Evolutionary conservation across 257 asterid genomes (phyloP).

Genomic region (Thymus mandschuricus): DNA sequence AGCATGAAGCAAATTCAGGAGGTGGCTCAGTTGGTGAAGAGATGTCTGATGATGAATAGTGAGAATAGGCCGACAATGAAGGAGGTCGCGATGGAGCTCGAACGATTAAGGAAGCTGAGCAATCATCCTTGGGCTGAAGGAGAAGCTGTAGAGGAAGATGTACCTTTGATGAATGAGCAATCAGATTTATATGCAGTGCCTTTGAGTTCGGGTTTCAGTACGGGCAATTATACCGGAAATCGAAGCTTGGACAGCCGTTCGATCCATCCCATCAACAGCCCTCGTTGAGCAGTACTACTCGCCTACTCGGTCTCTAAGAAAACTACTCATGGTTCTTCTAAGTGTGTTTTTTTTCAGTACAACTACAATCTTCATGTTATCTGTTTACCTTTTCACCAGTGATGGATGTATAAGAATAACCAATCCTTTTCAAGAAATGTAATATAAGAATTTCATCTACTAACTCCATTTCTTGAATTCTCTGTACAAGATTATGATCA

Average conservation of each 20-base stretch:
- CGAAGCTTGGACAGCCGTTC: constrained; percentile 27
- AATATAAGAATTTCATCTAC: too few species aligned
- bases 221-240: constrained; percentile 22
- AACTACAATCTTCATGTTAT: not conserved
- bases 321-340: too few species aligned
- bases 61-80: constrained; percentile 64
- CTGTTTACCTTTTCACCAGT: not conserved
- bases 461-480: not conserved
- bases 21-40: constrained; percentile 38
- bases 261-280: constrained; percentile 33
- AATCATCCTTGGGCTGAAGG: constrained; percentile 56
- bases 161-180: constrained; percentile 30
- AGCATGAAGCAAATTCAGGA: constrained; percentile 37
- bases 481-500: too few species aligned
- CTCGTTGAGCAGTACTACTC: not conserved
- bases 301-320: too few species aligned
- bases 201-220: constrained; percentile 9
- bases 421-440: too few species aligned
- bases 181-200: constrained; percentile 37
- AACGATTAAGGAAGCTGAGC: constrained; percentile 52
- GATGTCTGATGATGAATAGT: constrained; percentile 37
- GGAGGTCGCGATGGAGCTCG: constrained; percentile 67
- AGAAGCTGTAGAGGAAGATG: constrained; percentile 25
- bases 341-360: not conserved
- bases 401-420: too few species aligned